Percentiles rank a stretch among this genome's conserved stretches.
Conservation (phyloP, 495 filamentous ascomycete genomes). For the Xylona heveae region DNA sequence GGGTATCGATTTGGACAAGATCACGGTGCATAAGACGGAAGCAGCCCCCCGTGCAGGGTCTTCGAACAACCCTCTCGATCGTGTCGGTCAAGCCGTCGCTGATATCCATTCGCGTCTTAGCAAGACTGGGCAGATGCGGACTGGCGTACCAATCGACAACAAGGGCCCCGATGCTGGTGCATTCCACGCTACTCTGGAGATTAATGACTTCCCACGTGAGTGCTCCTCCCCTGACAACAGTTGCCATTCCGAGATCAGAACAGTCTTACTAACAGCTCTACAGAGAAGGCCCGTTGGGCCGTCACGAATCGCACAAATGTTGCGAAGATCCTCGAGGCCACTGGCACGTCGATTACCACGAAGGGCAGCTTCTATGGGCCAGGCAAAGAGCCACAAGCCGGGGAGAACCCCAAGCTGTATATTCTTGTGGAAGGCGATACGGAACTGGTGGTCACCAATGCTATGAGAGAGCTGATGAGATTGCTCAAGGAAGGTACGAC, state of each 20-base stretch:
- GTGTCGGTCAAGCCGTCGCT: conserved; percentile 65
- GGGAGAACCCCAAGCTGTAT: conserved; percentile 74
- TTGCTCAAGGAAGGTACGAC: conserved; percentile 82
- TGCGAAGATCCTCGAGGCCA: conserved; percentile 89
- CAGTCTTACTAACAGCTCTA: conserved; percentile 6
- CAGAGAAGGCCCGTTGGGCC: conserved; percentile 92
- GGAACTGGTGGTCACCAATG: conserved; percentile 73
- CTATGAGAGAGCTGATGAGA: conserved; percentile 77
- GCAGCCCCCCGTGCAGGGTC: conserved; percentile 20
- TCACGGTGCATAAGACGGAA: conserved; percentile 60
- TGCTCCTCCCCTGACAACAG: conserved; percentile 3
- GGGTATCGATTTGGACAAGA: conserved; percentile 50
- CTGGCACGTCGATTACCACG: conserved; percentile 89
- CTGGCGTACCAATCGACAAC: conserved; percentile 93
- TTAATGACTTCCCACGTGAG: conserved; percentile 94
- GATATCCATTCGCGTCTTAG: conserved; percentile 75
- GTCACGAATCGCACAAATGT: conserved; percentile 98
- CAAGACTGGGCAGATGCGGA: conserved; percentile 64
- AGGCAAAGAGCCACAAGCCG: conserved; percentile 57
- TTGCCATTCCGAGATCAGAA: background rate
- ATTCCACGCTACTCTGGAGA: conserved; percentile 93
- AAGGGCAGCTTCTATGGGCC: conserved; percentile 78
- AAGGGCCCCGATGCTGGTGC: conserved; percentile 93
- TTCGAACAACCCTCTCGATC: conserved; percentile 57
- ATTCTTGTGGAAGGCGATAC: conserved; percentile 96